These are phyloP conservation scores for Hymenoscyphus infarciens DNA, from an alignment of 2,329 filamentous ascomycete genomes.

Conservation along the genomic window DNA sequence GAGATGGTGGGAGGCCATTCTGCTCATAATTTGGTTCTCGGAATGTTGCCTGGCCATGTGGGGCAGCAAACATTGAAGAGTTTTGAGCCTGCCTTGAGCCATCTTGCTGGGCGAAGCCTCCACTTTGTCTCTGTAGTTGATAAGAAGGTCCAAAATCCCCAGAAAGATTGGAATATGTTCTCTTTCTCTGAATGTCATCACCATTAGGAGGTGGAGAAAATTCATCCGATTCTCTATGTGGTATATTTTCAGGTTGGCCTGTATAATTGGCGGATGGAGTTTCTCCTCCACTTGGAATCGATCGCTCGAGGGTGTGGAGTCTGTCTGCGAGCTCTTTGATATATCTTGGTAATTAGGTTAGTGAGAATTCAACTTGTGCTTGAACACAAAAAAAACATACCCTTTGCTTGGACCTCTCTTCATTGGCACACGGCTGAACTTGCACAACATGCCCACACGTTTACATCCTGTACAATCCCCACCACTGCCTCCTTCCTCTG, in stretches of 20 bases:
- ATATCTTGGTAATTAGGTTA: constrained; percentile 51
- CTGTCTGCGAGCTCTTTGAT: constrained; percentile 89
- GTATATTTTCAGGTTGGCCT: constrained; percentile 34
- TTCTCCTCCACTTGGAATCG: constrained; percentile 60
- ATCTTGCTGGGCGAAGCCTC: constrained; percentile 28
- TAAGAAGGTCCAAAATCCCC: constrained; percentile 43
- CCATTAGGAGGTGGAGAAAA: constrained; percentile 49
- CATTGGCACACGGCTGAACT: constrained; percentile 84
- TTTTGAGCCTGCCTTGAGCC: constrained; percentile 23
- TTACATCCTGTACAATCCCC: constrained; percentile 79
- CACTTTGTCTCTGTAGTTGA: constrained; percentile 31
- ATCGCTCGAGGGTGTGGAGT: constrained; percentile 74
- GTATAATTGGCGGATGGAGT: constrained; percentile 38
- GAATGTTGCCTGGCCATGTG: constrained; percentile 9
- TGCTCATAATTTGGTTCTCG: constrained; percentile 33
- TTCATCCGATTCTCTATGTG: constrained; percentile 44
- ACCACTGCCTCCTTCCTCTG: constrained; percentile 63
- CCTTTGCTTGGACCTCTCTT: constrained; percentile 89
- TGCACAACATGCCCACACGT: constrained; percentile 69
- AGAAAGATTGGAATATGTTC: constrained; percentile 46
- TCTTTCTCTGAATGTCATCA: constrained; percentile 39
- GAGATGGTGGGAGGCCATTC: constrained; percentile 30
- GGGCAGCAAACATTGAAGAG: constrained; percentile 3
- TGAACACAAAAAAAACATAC: constrained; percentile 40
- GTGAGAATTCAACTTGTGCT: not conserved